Evolutionary conservation across 352 stramenopile genomes (phyloP).

Genomic region (Pythium scleroteichum): DNA sequence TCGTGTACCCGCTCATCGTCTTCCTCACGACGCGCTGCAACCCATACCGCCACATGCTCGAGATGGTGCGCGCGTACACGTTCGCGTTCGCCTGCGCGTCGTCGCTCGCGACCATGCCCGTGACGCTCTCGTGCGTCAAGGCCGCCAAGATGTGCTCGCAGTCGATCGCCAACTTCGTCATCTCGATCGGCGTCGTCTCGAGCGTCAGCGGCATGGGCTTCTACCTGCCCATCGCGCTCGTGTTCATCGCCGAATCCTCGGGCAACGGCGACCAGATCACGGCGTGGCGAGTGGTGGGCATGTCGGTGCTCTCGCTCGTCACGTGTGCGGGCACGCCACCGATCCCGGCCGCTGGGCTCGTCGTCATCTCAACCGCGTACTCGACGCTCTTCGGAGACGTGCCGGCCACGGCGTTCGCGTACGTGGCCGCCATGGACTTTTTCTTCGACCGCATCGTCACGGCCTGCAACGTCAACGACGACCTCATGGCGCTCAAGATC

Average conservation of each 20-base stretch:
- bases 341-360: conserved; percentile 48
- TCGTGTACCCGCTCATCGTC: conserved; percentile 61
- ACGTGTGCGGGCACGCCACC: conserved; percentile 48
- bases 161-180: conserved; percentile 68
- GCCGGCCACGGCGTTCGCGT: conserved; percentile 47
- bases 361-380: conserved; percentile 65
- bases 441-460: conserved; percentile 63
- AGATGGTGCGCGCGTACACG: conserved; percentile 63
- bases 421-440: conserved; percentile 65
- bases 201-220: conserved; percentile 56
- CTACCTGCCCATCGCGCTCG: conserved; percentile 60
- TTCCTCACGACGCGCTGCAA: conserved; percentile 65
- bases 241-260: conserved; percentile 64
- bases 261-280: conserved; percentile 54
- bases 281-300: conserved; percentile 37
- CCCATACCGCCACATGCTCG: conserved; percentile 62
- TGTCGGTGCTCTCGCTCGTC: conserved; percentile 59
- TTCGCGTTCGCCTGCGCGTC: conserved; percentile 67
- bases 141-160: conserved; percentile 59
- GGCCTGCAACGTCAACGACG: conserved; percentile 74
- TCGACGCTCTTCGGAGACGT: conserved; percentile 58
- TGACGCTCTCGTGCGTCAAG: conserved; percentile 63
- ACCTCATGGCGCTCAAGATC: conserved; percentile 73
- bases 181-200: conserved; percentile 69
- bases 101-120: conserved; percentile 58